These are phyloP conservation scores for Bocquillonia castaneifolia DNA, from an alignment of 441 rosid genomes.

Conservation along the genomic window DNA sequence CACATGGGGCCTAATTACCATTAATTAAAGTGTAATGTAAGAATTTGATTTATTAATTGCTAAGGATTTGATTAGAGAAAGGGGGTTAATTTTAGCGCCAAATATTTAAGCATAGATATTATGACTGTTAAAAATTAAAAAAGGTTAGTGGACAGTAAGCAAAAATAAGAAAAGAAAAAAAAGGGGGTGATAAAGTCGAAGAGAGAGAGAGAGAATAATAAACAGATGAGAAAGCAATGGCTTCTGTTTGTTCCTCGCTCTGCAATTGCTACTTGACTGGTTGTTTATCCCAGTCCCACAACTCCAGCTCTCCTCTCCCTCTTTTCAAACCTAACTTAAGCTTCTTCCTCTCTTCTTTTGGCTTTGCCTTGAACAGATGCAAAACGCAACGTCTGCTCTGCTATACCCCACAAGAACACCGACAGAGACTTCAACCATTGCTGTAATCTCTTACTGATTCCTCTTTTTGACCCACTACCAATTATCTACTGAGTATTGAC, in stretches of 20 bases:
- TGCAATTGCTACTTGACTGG: constrained; percentile 24
- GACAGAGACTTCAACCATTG: constrained; percentile 4
- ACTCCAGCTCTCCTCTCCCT: constrained; percentile 22
- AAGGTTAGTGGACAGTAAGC: neutral
- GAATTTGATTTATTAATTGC: too few relatives aligned
- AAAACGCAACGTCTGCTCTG: constrained; percentile 25
- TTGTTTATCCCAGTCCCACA: constrained; percentile 21
- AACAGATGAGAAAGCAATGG: constrained; percentile 41
- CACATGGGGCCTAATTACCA: too few relatives aligned
- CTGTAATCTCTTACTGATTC: constrained; percentile 13
- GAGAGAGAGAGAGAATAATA: neutral
- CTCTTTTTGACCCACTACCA: neutral
- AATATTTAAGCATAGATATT: too few relatives aligned
- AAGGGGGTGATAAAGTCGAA: neutral
- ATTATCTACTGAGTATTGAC: neutral
- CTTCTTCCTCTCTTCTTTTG: constrained; percentile 16
- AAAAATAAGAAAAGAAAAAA: too few relatives aligned
- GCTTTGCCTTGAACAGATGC: constrained; percentile 19
- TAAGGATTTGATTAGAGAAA: too few relatives aligned
- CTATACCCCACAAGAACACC: constrained; percentile 16
- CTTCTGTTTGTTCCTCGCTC: constrained; percentile 37
- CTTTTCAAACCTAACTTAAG: neutral
- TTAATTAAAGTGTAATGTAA: too few relatives aligned
- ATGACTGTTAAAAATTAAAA: neutral
- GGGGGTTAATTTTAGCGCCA: too few relatives aligned